These are phyloP conservation scores for Daldinia sp. DNA, from an alignment of 2,329 filamentous ascomycete genomes.

Conservation along the genomic window DNA sequence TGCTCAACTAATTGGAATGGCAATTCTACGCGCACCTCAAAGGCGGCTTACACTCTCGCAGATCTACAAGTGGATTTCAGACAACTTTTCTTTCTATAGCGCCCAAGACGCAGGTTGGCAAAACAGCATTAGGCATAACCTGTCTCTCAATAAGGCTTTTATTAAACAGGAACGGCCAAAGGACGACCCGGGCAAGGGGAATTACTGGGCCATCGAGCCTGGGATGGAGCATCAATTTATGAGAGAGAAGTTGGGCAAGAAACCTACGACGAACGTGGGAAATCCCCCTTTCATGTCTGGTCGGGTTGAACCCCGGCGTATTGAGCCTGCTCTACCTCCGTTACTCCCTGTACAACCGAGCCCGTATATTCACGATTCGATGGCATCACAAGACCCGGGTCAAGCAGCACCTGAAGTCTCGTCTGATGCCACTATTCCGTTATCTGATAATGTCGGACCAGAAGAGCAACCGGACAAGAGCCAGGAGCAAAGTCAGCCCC, in stretches of 20 bases:
- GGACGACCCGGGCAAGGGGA: constrained; percentile 95
- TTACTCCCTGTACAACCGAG: constrained; percentile 43
- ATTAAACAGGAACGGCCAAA: constrained; percentile 95
- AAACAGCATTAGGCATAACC: constrained; percentile 98
- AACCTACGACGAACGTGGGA: constrained; percentile 63
- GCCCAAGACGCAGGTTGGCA: constrained; percentile 91
- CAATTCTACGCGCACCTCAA: constrained; percentile 85
- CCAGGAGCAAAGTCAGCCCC: constrained; percentile 50
- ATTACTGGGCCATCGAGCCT: constrained; percentile 94
- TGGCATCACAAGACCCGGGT: constrained; percentile 51
- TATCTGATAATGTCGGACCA: constrained; percentile 69
- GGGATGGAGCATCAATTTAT: constrained; percentile 90
- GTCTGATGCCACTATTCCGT: constrained; percentile 79
- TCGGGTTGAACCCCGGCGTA: constrained; percentile 61
- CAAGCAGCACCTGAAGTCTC: constrained; percentile 64
- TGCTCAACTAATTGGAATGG: constrained; percentile 94
- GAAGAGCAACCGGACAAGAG: constrained; percentile 60
- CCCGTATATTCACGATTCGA: constrained; percentile 47
- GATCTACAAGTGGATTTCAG: constrained; percentile 99
- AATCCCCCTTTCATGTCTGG: constrained; percentile 67
- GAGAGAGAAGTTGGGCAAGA: constrained; percentile 80
- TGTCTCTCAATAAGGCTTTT: constrained; percentile 96
- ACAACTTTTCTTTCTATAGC: constrained; percentile 88
- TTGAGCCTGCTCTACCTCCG: constrained; percentile 55
- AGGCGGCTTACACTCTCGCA: constrained; percentile 88